Base-by-base conservation (phyloP, 208 protist species). In the Wallacemonas rigidus region DNA sequence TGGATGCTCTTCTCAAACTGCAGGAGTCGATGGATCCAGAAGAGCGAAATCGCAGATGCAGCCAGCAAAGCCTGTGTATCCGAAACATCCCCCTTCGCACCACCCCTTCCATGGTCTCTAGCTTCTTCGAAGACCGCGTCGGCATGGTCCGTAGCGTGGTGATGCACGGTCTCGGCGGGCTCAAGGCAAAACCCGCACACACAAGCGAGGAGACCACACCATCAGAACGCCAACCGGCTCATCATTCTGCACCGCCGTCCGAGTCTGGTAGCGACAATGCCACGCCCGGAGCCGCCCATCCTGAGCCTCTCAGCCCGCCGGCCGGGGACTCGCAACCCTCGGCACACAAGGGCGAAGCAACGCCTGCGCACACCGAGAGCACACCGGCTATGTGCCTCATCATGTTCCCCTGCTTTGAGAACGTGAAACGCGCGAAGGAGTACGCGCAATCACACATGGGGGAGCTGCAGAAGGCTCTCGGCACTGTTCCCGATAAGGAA, bases 71-170 rank as follows among this genome's bases (percentile, higher is more conserved):
- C 67, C 71, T 90, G 53, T 81, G 87, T 40, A 74, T 94, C 54
- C 78, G 76, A 14, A 87, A 90, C 67, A 71, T 93, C 12, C 51
- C 72, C 2, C 44, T 70, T 4, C 61, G 64, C 50, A 85, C 81
- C 1, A 43, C 76, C 9, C 68, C 69, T n/a, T 62, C 70, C 50
- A 53, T 47, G n/a, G 80, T 95, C 50, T 72, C 74, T 6, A 80
- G 72, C 39, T 88, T 89, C 67, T 93, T 94, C 70, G 88, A 94
- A 72, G 70, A 77, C 26, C 78, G 75, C 35, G 76, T 96, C 35
- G 91, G 91, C 2, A 67, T 80, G 41, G 91, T 96, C 72, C 77
- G 82, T 5, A 79, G 86, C 48, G 91, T 94, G 43, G 75, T 88
- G n/a, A 81, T 89, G 56, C 84, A 82, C 65, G 36, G 36, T 41